Evolutionary conservation across 2,329 filamentous ascomycete genomes (phyloP).

Genomic region (Aureobasidium uvarum): DNA sequence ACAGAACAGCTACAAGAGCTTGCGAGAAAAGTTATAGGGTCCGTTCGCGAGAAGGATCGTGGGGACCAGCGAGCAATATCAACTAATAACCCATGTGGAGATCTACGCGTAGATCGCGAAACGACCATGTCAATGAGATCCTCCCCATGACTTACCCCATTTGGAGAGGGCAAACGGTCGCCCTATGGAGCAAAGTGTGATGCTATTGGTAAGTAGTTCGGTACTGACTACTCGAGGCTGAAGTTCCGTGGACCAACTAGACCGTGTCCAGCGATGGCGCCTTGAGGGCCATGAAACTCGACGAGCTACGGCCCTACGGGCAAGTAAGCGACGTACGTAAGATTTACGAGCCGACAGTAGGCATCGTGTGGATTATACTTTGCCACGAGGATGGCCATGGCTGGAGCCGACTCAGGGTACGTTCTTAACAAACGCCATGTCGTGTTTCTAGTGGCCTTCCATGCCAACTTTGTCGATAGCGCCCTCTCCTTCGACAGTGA

Average conservation of each 20-base stretch:
- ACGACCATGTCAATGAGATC: slow-evolving; percentile 11
- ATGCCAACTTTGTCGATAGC: slow-evolving; percentile 11
- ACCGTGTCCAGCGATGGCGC: slow-evolving; percentile 10
- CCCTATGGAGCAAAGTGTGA: background rate
- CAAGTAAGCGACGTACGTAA: slow-evolving; percentile 6
- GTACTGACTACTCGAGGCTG: slow-evolving; percentile 17
- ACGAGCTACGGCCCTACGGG: background rate
- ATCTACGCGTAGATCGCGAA: slow-evolving; percentile 1
- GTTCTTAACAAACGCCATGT: background rate
- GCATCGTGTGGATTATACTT: slow-evolving; percentile 10
- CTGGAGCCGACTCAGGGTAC: slow-evolving; percentile 5
- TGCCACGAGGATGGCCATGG: slow-evolving; percentile 16
- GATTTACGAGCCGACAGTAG: background rate
- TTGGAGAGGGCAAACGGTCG: slow-evolving; percentile 9
- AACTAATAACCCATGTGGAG: slow-evolving; percentile 18
- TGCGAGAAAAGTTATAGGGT: background rate
- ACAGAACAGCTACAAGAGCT: background rate
- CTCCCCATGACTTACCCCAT: slow-evolving; percentile 10
- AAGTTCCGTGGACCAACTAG: slow-evolving; percentile 1
- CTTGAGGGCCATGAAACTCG: background rate
- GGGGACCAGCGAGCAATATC: slow-evolving; percentile 13
- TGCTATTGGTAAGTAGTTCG: slow-evolving; percentile 13
- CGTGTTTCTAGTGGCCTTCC: slow-evolving; percentile 13
- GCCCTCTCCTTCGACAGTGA: background rate
- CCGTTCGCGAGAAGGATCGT: slow-evolving; percentile 5